These are phyloP conservation scores for Bruguiera gymnorhiza DNA, from an alignment of 345 rosid genomes.

Conservation along the genomic window DNA sequence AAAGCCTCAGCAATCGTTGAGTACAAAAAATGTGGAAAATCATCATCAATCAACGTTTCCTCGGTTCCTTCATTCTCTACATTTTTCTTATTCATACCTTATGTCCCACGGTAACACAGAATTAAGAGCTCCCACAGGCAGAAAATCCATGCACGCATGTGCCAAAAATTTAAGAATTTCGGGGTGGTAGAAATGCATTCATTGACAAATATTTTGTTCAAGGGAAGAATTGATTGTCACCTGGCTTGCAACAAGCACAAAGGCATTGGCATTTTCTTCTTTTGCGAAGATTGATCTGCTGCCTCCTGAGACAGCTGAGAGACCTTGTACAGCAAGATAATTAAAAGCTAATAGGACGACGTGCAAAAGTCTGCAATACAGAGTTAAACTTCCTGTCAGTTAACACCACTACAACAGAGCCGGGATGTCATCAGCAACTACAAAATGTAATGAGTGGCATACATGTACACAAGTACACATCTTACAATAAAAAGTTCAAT, in stretches of 20 bases:
- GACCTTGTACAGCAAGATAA: constrained; percentile 45
- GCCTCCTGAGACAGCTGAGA: constrained; percentile 51
- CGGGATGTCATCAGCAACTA: neutral
- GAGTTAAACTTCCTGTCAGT: constrained; percentile 15
- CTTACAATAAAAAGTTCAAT: neutral
- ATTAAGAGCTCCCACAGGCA: neutral
- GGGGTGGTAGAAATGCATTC: neutral
- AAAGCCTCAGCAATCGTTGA: neutral
- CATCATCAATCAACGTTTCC: neutral
- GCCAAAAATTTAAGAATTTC: neutral
- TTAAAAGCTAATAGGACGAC: constrained; percentile 62
- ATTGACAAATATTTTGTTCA: neutral
- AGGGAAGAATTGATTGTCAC: constrained; percentile 17
- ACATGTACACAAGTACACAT: neutral
- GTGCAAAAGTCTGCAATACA: constrained; percentile 59
- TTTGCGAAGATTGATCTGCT: constrained; percentile 43
- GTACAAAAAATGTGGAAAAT: neutral
- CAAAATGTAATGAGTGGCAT: neutral
- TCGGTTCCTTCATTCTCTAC: neutral
- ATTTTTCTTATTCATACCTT: neutral
- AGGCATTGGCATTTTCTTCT: constrained; percentile 66
- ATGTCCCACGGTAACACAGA: too few species aligned
- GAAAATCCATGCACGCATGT: neutral
- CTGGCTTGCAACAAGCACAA: constrained; percentile 82
- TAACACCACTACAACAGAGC: constrained; percentile 1